Percentiles rank a stretch among this genome's conserved stretches.
Evolutionary conservation across 768 basidiomycete genomes (phyloP).

Genomic region (Lactarius indigo): DNA sequence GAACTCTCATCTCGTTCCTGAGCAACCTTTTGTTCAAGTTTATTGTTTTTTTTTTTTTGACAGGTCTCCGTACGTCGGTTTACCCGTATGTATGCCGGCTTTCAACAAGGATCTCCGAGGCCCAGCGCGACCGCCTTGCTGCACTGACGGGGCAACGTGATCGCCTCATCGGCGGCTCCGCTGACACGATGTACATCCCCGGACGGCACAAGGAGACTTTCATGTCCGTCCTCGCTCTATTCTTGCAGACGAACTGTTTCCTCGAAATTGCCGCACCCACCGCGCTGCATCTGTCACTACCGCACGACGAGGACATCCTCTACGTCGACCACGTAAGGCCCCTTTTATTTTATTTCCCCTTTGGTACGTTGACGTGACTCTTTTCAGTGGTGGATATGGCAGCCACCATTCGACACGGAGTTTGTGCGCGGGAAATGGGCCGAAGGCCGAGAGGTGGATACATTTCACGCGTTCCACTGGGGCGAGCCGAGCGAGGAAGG

Average conservation of each 20-base stretch:
- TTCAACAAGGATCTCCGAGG: slow-evolving; percentile 35
- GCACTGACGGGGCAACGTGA: slow-evolving; percentile 33
- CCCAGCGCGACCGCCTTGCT: slow-evolving; percentile 40
- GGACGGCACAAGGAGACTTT: slow-evolving; percentile 38
- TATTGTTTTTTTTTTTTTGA: neutral
- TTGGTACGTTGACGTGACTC: neutral
- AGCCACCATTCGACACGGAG: slow-evolving; percentile 43
- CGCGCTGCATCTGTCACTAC: slow-evolving; percentile 40
- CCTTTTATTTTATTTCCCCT: neutral
- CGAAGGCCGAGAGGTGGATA: slow-evolving; percentile 46
- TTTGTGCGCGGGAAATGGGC: slow-evolving; percentile 47
- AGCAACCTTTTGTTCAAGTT: neutral
- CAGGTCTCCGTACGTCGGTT: slow-evolving; percentile 45
- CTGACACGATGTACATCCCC: slow-evolving; percentile 48
- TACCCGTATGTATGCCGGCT: slow-evolving; percentile 42
- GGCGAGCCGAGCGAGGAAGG: slow-evolving; percentile 35
- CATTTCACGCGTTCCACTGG: slow-evolving; percentile 52
- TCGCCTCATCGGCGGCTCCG: slow-evolving; percentile 46
- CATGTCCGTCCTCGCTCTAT: slow-evolving; percentile 41
- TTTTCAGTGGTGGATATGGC: slow-evolving; percentile 45
- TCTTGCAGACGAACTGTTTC: slow-evolving; percentile 48
- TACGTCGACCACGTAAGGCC: slow-evolving; percentile 46
- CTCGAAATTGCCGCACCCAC: slow-evolving; percentile 49
- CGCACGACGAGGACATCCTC: slow-evolving; percentile 39
- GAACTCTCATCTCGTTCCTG: neutral